Conservation (phyloP, 345 rosid species). For the Eucalyptus brandiana region DNA sequence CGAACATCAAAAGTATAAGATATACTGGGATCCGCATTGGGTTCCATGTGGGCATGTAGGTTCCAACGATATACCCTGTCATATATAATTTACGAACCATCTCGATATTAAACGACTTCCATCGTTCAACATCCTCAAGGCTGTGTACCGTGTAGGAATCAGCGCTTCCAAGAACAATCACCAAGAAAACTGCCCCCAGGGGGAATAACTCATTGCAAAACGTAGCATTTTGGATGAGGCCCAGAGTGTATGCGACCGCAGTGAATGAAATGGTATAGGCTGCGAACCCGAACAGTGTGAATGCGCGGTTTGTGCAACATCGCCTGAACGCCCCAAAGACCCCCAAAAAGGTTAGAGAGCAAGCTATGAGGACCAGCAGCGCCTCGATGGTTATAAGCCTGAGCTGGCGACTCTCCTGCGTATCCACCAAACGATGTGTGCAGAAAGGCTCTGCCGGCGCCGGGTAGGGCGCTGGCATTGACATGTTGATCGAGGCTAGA, state of each 20-base stretch:
- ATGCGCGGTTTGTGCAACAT: neutral
- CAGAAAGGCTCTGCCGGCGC: neutral
- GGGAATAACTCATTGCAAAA: neutral
- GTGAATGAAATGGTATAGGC: neutral
- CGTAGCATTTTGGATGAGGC: neutral
- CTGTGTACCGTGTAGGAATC: neutral
- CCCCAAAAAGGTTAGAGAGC: neutral
- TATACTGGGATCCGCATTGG: no score
- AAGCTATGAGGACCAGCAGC: neutral
- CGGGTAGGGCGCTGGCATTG: neutral
- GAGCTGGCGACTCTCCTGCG: neutral
- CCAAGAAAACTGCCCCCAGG: neutral
- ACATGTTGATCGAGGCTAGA: neutral
- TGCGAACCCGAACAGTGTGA: neutral
- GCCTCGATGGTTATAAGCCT: fast-evolving
- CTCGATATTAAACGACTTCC: neutral
- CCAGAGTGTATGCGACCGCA: neutral
- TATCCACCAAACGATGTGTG: fast-evolving
- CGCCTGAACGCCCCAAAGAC: neutral
- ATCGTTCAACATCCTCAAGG: neutral
- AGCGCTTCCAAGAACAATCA: neutral
- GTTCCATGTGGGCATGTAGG: no score
- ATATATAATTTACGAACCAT: no score
- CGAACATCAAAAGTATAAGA: no score
- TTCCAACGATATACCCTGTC: no score